Base-by-base conservation (phyloP, 2,329 filamentous ascomycete species). In the Apiospora pterosperma region DNA sequence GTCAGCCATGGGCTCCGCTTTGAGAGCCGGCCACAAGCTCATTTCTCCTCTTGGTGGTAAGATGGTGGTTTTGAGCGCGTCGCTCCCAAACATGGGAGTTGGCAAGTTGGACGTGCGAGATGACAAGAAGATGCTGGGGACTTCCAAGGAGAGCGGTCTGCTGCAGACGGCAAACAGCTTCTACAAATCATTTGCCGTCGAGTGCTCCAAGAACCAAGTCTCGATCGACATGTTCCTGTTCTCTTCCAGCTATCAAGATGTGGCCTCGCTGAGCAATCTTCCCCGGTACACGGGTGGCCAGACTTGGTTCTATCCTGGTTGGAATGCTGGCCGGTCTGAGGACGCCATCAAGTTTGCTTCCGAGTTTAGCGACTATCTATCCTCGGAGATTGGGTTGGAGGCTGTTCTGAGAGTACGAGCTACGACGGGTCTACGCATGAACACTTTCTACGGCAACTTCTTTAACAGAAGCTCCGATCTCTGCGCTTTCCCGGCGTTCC, bases 221-320 rank as follows among this genome's bases (percentile, higher is more conserved):
- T 98, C 94, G 0, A 93, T 99, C 70, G 94, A 97, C 77, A 97
- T 97, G 94, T 97, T 97, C 82, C 83, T 97, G 61, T 97, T 97
- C 81, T 96, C 92, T 4, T 94, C 93, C 19, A 92, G 96, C 76
- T 97, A 99, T 77, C 96, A 98, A 79, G 96, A 99, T 76, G 96
- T 99, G 62, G 96, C 96, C 5, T 97, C 94, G 36, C 84, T 99
- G 63, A 97, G 93, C 83, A 97, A 97, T 77, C 84, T 99, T 60
- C 96, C 96, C 59, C 86, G 96, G 71, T 99, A 98, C 76, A 98
- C 96, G 28, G 96, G 95, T 77, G 96, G 96, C 25, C 96, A 98
- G 76, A 99, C 96, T 1, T 98, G 95, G 84, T 98, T 97, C 82
- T 99, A 99, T 75, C 96, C 96, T 16, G 95, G 92, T 28, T 99